Percentiles rank a stretch among this genome's conserved stretches.
These are phyloP conservation scores for Globisporangium orthogonon DNA, from an alignment of 352 stramenopile genomes.

Conservation along the genomic window DNA sequence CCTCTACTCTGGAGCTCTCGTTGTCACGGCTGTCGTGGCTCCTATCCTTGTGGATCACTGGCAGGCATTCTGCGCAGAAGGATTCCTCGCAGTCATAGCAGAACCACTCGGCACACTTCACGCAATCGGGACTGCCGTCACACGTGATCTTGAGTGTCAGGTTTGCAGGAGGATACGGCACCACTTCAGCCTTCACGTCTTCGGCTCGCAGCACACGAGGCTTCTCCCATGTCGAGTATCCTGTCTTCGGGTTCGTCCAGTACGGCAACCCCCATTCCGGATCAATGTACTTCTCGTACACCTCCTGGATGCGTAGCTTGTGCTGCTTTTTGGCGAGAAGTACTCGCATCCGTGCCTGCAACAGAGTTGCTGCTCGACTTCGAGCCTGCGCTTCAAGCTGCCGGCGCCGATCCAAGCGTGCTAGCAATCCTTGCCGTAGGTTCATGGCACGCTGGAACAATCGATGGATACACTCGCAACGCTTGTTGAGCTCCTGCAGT, in stretches of 20 bases:
- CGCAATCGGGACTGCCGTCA: conserved; percentile 32
- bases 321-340: conserved; percentile 28
- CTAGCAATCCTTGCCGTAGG: conserved; percentile 18
- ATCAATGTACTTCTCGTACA: conserved; percentile 74
- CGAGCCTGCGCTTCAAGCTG: conserved; percentile 13
- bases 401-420: conserved; percentile 15
- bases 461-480: conserved; percentile 25
- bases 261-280: conserved; percentile 54
- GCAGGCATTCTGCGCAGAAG: conserved; percentile 43
- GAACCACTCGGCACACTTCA: conserved; percentile 44
- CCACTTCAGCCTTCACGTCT: conserved; percentile 39
- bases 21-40: background rate
- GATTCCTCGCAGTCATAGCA: conserved; percentile 54
- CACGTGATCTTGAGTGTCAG: conserved; percentile 35
- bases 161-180: conserved; percentile 36
- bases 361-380: conserved; percentile 15
- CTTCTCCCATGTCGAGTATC: conserved; percentile 70
- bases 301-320: conserved; percentile 23
- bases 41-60: conserved; percentile 28
- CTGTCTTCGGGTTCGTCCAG: conserved; percentile 61
- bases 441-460: conserved; percentile 21
- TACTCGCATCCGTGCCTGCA: conserved; percentile 28
- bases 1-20: too few species aligned
- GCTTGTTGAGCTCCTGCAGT: conserved; percentile 16
- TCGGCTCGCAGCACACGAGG: conserved; percentile 34